These are phyloP conservation scores for Kurtzmaniella natalensis DNA, from an alignment of 1,139 yeast genomes.

Conservation along the genomic window DNA sequence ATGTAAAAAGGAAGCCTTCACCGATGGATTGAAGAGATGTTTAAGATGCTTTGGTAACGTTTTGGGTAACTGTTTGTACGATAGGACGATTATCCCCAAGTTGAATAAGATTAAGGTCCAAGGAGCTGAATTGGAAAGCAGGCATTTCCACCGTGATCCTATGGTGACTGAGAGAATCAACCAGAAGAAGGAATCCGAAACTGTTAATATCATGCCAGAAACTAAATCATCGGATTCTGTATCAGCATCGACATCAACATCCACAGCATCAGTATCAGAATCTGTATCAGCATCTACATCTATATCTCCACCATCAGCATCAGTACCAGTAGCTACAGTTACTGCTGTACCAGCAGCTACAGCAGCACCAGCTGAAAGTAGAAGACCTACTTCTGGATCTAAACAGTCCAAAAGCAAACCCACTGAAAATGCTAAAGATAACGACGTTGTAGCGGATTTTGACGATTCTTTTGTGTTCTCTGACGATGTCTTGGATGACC, in stretches of 20 bases:
- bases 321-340: not conserved
- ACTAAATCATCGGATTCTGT: not conserved
- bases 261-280: not conserved
- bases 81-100: slow-evolving; percentile 57
- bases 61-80: slow-evolving; percentile 75
- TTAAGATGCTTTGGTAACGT: slow-evolving; percentile 78
- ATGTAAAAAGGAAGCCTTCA: slow-evolving; percentile 76
- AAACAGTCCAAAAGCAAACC: slow-evolving; percentile 10
- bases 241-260: not conserved
- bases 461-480: slow-evolving; percentile 68
- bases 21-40: slow-evolving; percentile 76
- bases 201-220: not conserved
- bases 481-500: slow-evolving; percentile 49
- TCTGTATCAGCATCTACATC: slow-evolving; percentile 8
- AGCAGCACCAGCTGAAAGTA: slow-evolving; percentile 6
- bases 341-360: not conserved
- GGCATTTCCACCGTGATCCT: slow-evolving; percentile 37
- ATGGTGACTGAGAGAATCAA: slow-evolving; percentile 28
- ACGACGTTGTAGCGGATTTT: slow-evolving; percentile 34
- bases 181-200: slow-evolving; percentile 8
- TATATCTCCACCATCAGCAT: slow-evolving; percentile 8
- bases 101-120: slow-evolving; percentile 51
- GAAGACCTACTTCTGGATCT: slow-evolving; percentile 5
- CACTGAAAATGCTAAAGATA: slow-evolving; percentile 5
- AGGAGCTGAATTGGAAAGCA: slow-evolving; percentile 50